phyloP scores from a whole-genome alignment of 352 stramenopile genomes.

The Pythium coloratum region DNA sequence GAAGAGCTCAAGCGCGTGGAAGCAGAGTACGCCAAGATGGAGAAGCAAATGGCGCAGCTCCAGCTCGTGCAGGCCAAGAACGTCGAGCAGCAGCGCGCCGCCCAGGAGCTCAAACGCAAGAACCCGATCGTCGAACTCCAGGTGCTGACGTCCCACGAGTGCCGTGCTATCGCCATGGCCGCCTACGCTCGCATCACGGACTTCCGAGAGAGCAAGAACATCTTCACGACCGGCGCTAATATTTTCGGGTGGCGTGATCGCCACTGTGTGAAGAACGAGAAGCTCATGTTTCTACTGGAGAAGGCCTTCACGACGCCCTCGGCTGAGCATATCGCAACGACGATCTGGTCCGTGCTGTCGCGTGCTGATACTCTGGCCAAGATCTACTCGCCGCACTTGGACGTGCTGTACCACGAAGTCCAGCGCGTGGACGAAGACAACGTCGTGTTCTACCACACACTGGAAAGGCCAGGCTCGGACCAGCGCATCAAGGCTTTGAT shows the following conservation, averaged over 20 bases:
- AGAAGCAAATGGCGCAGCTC: slow-evolving; percentile 48
- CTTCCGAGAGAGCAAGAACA: slow-evolving; percentile 53
- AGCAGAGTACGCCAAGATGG: slow-evolving; percentile 43
- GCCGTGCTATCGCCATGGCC: slow-evolving; percentile 40
- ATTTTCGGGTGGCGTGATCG: slow-evolving; percentile 71
- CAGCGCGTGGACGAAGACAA: slow-evolving; percentile 58
- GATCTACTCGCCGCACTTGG: slow-evolving; percentile 50
- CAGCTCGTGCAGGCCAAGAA: slow-evolving; percentile 42
- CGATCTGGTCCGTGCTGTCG: slow-evolving; percentile 56
- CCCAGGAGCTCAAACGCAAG: slow-evolving; percentile 43
- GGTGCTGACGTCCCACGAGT: slow-evolving; percentile 42
- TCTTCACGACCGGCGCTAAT: slow-evolving; percentile 52
- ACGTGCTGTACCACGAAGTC: slow-evolving; percentile 63
- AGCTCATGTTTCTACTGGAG: slow-evolving; percentile 67
- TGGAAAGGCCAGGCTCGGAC: slow-evolving; percentile 51
- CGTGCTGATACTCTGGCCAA: slow-evolving; percentile 43
- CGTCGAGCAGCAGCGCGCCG: slow-evolving; percentile 17
- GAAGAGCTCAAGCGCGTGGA: slow-evolving; percentile 47
- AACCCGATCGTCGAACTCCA: slow-evolving; percentile 48
- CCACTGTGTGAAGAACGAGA: slow-evolving; percentile 49
- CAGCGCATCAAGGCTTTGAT: slow-evolving; percentile 63
- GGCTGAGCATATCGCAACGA: slow-evolving; percentile 39
- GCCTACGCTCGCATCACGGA: slow-evolving; percentile 50
- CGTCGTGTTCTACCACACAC: slow-evolving; percentile 72
- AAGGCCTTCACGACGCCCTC: slow-evolving; percentile 49